phyloP scores from a whole-genome alignment of 495 filamentous ascomycete genomes.

The Lasiosphaeria miniovina region DNA sequence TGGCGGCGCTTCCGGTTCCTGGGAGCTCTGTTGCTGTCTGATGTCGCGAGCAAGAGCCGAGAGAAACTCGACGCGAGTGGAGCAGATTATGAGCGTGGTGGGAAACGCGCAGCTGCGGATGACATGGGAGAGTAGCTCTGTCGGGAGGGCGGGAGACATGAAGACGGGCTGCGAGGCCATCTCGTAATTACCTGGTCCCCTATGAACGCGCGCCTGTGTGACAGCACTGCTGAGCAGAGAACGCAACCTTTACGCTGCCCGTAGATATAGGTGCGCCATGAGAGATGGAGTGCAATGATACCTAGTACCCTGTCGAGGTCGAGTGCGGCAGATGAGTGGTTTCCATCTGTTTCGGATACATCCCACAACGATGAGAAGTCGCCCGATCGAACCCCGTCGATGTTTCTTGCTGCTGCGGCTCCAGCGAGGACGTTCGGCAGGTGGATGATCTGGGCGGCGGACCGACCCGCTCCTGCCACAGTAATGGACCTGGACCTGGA shows the following conservation, averaged over 20 bases:
- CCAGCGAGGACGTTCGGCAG: too few relatives aligned
- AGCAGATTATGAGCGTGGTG: constrained; percentile 69
- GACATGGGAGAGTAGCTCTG: constrained; percentile 63
- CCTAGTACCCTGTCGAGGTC: too few relatives aligned
- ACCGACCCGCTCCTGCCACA: constrained; percentile 18
- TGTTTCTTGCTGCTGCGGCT: not conserved
- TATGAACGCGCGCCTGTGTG: too few relatives aligned
- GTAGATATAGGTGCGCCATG: too few relatives aligned
- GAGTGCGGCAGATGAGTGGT: too few relatives aligned
- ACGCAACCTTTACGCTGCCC: too few relatives aligned
- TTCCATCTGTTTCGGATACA: too few relatives aligned
- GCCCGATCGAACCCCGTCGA: not conserved
- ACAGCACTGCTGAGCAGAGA: too few relatives aligned
- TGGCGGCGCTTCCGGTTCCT: not conserved
- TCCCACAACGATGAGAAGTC: too few relatives aligned
- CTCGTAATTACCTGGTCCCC: not conserved
- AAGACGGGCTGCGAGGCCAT: constrained; percentile 35
- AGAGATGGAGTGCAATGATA: too few relatives aligned
- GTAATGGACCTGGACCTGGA: not conserved
- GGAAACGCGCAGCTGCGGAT: constrained; percentile 52
- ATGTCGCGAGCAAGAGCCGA: constrained; percentile 38
- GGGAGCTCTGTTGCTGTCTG: constrained; percentile 1
- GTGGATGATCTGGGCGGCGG: constrained; percentile 1
- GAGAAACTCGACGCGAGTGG: constrained; percentile 62
- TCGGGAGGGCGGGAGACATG: constrained; percentile 49